phyloP scores from a whole-genome alignment of 2,329 filamentous ascomycete species.

The Curvularia sp. region DNA sequence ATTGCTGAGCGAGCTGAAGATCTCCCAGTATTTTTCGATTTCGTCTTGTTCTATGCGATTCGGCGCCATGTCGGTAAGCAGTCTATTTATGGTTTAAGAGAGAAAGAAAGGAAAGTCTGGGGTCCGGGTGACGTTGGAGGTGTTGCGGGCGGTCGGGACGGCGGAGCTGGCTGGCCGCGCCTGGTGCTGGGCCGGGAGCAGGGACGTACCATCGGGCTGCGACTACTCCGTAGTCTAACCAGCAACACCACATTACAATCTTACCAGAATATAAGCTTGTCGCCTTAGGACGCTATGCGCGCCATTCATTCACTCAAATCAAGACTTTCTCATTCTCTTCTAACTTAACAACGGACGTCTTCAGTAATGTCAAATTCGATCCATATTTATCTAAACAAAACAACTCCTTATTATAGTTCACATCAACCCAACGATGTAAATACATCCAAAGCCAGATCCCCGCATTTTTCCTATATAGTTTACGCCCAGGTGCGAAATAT shows the following conservation, averaged over 20 bases:
- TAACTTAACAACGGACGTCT: not conserved
- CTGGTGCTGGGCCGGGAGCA: constrained; percentile 10
- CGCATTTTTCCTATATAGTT: constrained; percentile 14
- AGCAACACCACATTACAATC: not conserved
- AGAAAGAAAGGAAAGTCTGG: constrained; percentile 3
- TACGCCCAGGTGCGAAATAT: constrained; percentile 14
- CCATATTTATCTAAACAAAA: constrained; percentile 3
- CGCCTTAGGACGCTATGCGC: not conserved
- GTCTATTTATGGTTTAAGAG: not conserved
- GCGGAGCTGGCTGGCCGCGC: constrained; percentile 21
- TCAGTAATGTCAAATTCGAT: not conserved
- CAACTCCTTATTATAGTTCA: constrained; percentile 12
- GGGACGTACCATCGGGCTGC: constrained; percentile 13
- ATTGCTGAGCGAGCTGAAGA: constrained; percentile 72
- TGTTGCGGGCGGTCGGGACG: constrained; percentile 20
- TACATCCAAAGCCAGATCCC: constrained; percentile 10
- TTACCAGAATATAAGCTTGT: not conserved
- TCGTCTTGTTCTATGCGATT: constrained; percentile 74
- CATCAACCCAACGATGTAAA: constrained; percentile 11
- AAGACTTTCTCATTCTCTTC: no score
- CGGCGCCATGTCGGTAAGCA: constrained; percentile 40
- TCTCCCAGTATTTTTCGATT: constrained; percentile 81
- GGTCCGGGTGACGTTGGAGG: constrained; percentile 7
- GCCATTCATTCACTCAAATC: not conserved
- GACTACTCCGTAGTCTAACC: not conserved